Conservation (phyloP, 2,329 filamentous ascomycete species). For the Diaporthe nobilis region DNA sequence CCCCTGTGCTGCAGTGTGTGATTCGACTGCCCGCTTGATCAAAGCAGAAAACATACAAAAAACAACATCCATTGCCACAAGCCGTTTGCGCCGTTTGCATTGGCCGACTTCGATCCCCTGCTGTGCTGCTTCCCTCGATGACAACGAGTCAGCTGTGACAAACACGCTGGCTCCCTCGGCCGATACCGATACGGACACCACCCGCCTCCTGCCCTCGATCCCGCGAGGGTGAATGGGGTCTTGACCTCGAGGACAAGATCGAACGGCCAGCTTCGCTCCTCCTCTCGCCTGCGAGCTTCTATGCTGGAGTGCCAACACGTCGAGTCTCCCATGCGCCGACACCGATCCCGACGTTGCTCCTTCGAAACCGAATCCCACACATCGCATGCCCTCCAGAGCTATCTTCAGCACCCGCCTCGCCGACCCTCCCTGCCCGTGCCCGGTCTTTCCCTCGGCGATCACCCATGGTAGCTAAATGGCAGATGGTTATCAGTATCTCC, state of each 20-base stretch:
- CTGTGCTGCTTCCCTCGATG: slow-evolving; percentile 39
- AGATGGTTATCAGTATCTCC: slow-evolving; percentile 76
- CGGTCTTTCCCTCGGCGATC: slow-evolving; percentile 34
- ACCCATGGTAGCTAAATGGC: slow-evolving; percentile 71
- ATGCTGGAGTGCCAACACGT: slow-evolving; percentile 46
- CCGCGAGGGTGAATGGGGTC: slow-evolving; percentile 16
- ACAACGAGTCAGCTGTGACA: slow-evolving; percentile 40
- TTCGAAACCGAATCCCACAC: slow-evolving; percentile 37
- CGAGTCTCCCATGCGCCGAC: slow-evolving; percentile 50
- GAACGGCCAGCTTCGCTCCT: slow-evolving; percentile 26
- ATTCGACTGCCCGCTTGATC: slow-evolving; percentile 15
- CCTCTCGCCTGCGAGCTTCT: slow-evolving; percentile 40
- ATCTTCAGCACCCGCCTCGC: slow-evolving; percentile 40
- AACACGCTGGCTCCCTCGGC: slow-evolving; percentile 35
- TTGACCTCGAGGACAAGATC: slow-evolving; percentile 34
- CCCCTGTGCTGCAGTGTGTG: slow-evolving; percentile 23
- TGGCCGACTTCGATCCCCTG: slow-evolving; percentile 14
- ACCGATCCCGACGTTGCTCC: slow-evolving; percentile 45
- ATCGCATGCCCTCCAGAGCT: slow-evolving; percentile 51
- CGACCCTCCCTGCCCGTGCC: slow-evolving; percentile 11
- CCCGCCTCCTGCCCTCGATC: slow-evolving; percentile 7
- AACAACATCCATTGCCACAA: slow-evolving; percentile 27
- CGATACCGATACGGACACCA: slow-evolving; percentile 14
- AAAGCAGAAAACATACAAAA: slow-evolving; percentile 34
- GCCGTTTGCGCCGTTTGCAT: slow-evolving; percentile 25